phyloP scores from a whole-genome alignment of 495 filamentous ascomycete genomes.

The Neurospora intermedia region DNA sequence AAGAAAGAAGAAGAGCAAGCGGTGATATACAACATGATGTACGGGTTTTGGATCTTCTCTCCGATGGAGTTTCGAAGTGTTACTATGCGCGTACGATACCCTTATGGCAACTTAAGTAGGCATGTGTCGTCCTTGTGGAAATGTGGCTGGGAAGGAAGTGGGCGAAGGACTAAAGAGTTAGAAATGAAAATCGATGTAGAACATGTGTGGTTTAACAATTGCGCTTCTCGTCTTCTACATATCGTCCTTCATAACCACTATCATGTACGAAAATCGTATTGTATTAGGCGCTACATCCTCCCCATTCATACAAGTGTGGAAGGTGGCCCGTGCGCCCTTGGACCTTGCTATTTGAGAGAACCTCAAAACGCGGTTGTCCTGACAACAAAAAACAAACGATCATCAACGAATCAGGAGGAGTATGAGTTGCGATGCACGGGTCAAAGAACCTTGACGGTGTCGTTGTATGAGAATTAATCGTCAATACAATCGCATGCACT shows the following conservation, averaged over 20 bases:
- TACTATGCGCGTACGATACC: not conserved
- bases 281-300: not conserved
- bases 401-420: constrained; percentile 5
- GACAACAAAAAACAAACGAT: constrained; percentile 4
- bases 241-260: not conserved
- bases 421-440: not conserved
- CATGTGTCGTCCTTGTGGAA: not conserved
- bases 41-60: not conserved
- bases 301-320: not conserved
- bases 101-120: not conserved
- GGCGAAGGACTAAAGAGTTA: not conserved
- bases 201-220: not conserved
- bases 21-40: not conserved
- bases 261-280: not conserved
- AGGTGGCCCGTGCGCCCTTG: not conserved
- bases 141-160: not conserved
- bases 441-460: not conserved
- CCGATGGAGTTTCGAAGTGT: not conserved
- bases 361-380: constrained; percentile 7
- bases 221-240: not conserved
- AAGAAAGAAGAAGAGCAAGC: not conserved
- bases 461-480: not conserved
- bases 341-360: not conserved
- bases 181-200: not conserved
- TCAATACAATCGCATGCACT: not conserved